Percentiles rank a stretch among this genome's conserved stretches.
Evolutionary conservation across 2,329 filamentous ascomycete genomes (phyloP).

Genomic region (Cylindrodendrum hubeiense): DNA sequence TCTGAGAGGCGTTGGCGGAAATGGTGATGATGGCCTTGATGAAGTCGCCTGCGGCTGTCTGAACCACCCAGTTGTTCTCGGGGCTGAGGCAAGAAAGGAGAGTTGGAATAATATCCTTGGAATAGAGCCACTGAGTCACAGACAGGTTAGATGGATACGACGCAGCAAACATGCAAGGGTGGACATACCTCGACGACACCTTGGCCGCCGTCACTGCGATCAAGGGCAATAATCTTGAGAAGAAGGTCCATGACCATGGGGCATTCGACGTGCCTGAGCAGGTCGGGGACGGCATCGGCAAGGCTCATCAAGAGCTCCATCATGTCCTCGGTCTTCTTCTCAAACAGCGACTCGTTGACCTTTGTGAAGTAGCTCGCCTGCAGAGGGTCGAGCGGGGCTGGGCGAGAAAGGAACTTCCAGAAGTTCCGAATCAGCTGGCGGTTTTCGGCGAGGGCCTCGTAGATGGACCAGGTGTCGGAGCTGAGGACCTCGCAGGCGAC

Average conservation of each 20-base stretch:
- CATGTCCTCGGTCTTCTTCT: conserved; percentile 99
- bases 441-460: conserved; percentile 91
- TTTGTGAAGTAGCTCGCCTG: conserved; percentile 99
- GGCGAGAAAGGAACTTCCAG: conserved; percentile 88
- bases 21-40: conserved; percentile 99
- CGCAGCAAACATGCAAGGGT: conserved; percentile 2
- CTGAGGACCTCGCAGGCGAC: conserved; percentile 93
- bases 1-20: conserved; percentile 96
- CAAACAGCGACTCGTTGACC: conserved; percentile 96
- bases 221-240: conserved; percentile 95
- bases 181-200: conserved; percentile 88
- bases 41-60: conserved; percentile 97
- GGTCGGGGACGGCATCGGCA: conserved; percentile 83
- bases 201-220: conserved; percentile 90
- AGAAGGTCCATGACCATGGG: conserved; percentile 98
- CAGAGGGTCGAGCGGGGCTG: conserved; percentile 89
- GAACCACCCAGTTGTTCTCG: conserved; percentile 87
- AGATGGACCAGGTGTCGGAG: conserved; percentile 97
- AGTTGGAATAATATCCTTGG: conserved; percentile 87
- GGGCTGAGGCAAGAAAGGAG: conserved; percentile 89
- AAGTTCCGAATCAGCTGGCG: conserved; percentile 83
- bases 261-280: conserved; percentile 94
- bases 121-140: conserved; percentile 92
- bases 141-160: conserved; percentile 27
- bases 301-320: conserved; percentile 87